phyloP scores from a whole-genome alignment of 116 monocot species.

The Posidonia oceanica region DNA sequence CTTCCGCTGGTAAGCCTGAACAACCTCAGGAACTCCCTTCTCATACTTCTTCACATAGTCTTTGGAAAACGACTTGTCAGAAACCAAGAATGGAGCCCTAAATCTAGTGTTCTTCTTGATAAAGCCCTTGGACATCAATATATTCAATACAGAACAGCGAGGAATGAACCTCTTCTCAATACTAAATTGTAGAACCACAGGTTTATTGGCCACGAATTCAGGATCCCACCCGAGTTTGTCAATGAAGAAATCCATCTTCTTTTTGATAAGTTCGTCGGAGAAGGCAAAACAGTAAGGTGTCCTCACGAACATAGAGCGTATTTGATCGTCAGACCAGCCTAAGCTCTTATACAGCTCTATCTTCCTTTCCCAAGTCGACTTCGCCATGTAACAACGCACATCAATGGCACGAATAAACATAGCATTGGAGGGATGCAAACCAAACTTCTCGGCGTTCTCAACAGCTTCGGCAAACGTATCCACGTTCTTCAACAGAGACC shows the following conservation, averaged over 20 bases:
- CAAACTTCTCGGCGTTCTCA: slow-evolving; percentile 8
- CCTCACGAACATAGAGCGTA: slow-evolving; percentile 15
- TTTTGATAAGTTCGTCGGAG: slow-evolving; percentile 18
- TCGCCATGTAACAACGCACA: slow-evolving; percentile 5
- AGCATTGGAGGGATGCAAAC: slow-evolving; percentile 11
- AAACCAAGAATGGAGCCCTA: not conserved
- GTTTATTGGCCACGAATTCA: slow-evolving; percentile 3
- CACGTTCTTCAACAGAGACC: not conserved
- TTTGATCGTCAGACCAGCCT: slow-evolving; percentile 13
- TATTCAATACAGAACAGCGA: slow-evolving; percentile 16
- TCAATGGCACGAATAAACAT: slow-evolving; percentile 21
- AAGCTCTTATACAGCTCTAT: slow-evolving; percentile 23
- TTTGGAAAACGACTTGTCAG: slow-evolving; percentile 7
- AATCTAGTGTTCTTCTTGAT: not conserved
- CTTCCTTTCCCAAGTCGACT: slow-evolving; percentile 28
- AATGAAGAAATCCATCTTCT: slow-evolving; percentile 16
- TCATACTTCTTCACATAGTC: slow-evolving; percentile 10
- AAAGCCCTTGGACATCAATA: slow-evolving; percentile 17
- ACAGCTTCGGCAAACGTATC: not conserved
- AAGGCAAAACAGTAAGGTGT: slow-evolving; percentile 21
- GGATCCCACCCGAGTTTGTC: slow-evolving; percentile 15
- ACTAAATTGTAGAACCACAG: slow-evolving; percentile 13
- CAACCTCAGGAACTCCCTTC: slow-evolving; percentile 7
- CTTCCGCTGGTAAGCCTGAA: slow-evolving; percentile 6
- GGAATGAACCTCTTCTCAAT: slow-evolving; percentile 22